A percentile compares a stretch with the other conserved stretches of the same genome.
phyloP scores from a whole-genome alignment of 2,329 filamentous ascomycete genomes.

The Aspergillus alliaceus region DNA sequence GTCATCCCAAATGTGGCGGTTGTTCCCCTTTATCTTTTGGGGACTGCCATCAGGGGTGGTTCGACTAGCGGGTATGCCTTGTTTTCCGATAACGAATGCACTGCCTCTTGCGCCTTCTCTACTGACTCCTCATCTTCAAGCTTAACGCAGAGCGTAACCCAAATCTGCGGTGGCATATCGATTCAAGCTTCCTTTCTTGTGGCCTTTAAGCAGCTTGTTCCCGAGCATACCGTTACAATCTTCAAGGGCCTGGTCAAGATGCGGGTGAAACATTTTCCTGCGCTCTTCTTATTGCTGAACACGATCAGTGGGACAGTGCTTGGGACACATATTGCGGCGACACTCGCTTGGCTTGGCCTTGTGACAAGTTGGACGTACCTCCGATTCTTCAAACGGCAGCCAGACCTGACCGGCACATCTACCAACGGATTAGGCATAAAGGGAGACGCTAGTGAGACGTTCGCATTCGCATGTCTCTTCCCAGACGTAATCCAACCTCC shows the following conservation, averaged over 20 bases:
- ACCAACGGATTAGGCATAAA: slow-evolving; percentile 62
- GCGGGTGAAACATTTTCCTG: slow-evolving; percentile 79
- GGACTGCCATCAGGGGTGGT: slow-evolving; percentile 63
- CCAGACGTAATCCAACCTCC: slow-evolving; percentile 78
- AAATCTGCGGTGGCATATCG: slow-evolving; percentile 84
- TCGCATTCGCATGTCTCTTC: slow-evolving; percentile 95
- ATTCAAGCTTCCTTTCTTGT: slow-evolving; percentile 93
- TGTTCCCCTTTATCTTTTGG: slow-evolving; percentile 71
- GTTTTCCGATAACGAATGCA: slow-evolving; percentile 19
- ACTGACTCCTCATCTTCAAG: slow-evolving; percentile 49
- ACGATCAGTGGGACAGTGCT: slow-evolving; percentile 64
- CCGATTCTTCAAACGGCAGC: slow-evolving; percentile 79
- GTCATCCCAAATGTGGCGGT: slow-evolving; percentile 78
- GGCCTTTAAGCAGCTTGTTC: slow-evolving; percentile 95
- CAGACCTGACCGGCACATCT: slow-evolving; percentile 55
- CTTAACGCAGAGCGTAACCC: slow-evolving; percentile 73
- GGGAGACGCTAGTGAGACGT: slow-evolving; percentile 93
- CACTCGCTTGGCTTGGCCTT: slow-evolving; percentile 79
- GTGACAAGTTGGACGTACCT: slow-evolving; percentile 92
- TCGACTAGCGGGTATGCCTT: slow-evolving; percentile 38
- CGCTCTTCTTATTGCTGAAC: slow-evolving; percentile 71
- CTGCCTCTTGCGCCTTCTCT: slow-evolving; percentile 15
- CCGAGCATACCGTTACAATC: slow-evolving; percentile 93
- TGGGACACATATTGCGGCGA: slow-evolving; percentile 72
- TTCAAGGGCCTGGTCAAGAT: slow-evolving; percentile 86